A percentile compares a stretch with the other conserved stretches of the same genome.
Conservation (phyloP, 75 land plant species). For the Sequoiadendron giganteum region DNA sequence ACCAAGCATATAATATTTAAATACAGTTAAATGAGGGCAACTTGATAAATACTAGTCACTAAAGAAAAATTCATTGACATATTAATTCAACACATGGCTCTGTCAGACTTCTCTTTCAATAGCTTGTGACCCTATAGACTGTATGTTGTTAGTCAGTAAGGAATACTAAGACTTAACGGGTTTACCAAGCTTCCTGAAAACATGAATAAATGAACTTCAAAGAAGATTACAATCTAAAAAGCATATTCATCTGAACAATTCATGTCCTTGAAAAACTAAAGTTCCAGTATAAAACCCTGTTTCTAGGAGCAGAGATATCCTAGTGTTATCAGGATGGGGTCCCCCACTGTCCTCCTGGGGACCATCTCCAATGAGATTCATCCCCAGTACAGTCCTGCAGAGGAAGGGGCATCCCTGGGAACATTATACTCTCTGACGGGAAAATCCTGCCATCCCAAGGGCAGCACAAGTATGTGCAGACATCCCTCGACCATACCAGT, state of each 20-base stretch:
- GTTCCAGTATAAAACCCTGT: neutral
- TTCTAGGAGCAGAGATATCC: neutral
- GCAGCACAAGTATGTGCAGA: no score
- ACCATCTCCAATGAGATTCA: no score
- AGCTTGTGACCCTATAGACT: neutral
- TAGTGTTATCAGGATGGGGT: no score
- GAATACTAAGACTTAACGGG: neutral
- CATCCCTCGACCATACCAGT: no score
- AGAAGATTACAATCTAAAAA: slow-evolving; percentile 2
- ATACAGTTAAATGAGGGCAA: neutral
- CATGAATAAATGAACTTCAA: neutral
- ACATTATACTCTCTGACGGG: no score
- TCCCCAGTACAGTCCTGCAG: no score
- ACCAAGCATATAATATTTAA: neutral
- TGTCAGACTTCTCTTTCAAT: neutral
- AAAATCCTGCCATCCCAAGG: no score
- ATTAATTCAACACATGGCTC: neutral
- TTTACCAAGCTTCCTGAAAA: neutral
- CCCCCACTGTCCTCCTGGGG: no score
- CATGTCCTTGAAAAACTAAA: neutral
- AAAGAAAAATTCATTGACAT: neutral
- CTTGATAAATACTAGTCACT: neutral
- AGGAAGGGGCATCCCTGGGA: no score
- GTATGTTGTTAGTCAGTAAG: neutral
- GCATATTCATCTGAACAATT: neutral